Conservation (phyloP, 805 yeast genomes). For the Starmera quercuum region DNA sequence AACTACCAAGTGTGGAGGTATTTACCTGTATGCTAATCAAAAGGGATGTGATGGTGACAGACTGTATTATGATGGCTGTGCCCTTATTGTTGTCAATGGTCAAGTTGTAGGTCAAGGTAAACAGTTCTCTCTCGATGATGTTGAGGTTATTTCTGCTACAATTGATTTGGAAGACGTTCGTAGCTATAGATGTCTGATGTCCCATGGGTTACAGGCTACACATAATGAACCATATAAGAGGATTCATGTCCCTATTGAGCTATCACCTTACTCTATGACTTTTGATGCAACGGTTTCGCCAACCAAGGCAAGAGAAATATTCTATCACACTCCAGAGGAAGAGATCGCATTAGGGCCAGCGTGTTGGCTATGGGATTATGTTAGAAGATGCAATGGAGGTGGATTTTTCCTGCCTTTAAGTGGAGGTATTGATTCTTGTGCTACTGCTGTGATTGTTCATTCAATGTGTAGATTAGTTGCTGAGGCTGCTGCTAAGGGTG, state of each 20-base stretch:
- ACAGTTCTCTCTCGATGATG: constrained; percentile 85
- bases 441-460: constrained; percentile 90
- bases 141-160: constrained; percentile 93
- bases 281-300: constrained; percentile 62
- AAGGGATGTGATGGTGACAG: constrained; percentile 98
- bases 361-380: constrained; percentile 98
- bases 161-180: constrained; percentile 90
- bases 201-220: constrained; percentile 35
- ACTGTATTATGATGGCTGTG: constrained; percentile 94
- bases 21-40: constrained; percentile 89
- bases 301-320: constrained; percentile 38
- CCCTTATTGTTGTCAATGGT: constrained; percentile 89
- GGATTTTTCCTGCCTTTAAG: constrained; percentile 91
- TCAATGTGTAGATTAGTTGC: constrained; percentile 89
- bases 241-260: constrained; percentile 53
- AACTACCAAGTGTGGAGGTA: constrained; percentile 93
- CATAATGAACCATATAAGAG: constrained; percentile 31
- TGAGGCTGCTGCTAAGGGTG: constrained; percentile 58
- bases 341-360: constrained; percentile 98
- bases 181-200: constrained; percentile 64
- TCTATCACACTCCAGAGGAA: constrained; percentile 81
- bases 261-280: constrained; percentile 50
- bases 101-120: constrained; percentile 86
- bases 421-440: constrained; percentile 98
- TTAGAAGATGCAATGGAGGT: constrained; percentile 82